Base-by-base conservation (phyloP, 441 rosid species). In the Omphalea diandra region DNA sequence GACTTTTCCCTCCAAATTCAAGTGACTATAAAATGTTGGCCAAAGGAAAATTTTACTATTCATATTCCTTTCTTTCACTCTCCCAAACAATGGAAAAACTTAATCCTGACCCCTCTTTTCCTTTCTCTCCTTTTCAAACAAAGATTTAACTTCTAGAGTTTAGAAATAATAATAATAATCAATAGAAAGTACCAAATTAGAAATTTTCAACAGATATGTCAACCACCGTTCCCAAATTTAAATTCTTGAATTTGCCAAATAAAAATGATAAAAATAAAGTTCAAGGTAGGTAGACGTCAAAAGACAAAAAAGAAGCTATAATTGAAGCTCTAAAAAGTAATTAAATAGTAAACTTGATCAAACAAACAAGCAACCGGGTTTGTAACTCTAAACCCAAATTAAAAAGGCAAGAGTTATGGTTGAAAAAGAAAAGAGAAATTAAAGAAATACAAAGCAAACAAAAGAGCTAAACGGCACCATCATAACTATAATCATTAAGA, bases 111-210 rank as follows among this genome's bases (percentile, higher is more conserved):
- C n/a, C n/a, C n/a, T n/a, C n/a, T n/a, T n/a, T n/a, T n/a, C n/a
- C n/a, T n/a, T n/a, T n/a, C n/a, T n/a, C n/a, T n/a, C n/a, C n/a
- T n/a, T n/a, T n/a, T n/a, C n/a, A n/a, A n/a, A n/a, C n/a, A n/a
- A n/a, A n/a, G n/a, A n/a, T n/a, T n/a, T 44, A 68, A 58, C 24
- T 20, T 43, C 76, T 63, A 43, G 17, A 72, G 32, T 40, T 32
- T n/a, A 27, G 40, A 43, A 8, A 43, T 3, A 52, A 5, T 15
- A 65, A 47, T 44, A 65, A 35, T 18, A 72, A n/a, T n/a, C n/a
- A 79, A 26, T 58, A 53, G 63, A 57, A 50, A 9, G 1, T 4
- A 9, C 41, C 22, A 68, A 26, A 17, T 14, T 11, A 38, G n/a
- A 31, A 63, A 17, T 27, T n/a, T 27, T 46, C 55, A 65, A 36